Base-by-base conservation (phyloP, 2,329 filamentous ascomycete genomes). In the Scolecobasidium constrictum region DNA sequence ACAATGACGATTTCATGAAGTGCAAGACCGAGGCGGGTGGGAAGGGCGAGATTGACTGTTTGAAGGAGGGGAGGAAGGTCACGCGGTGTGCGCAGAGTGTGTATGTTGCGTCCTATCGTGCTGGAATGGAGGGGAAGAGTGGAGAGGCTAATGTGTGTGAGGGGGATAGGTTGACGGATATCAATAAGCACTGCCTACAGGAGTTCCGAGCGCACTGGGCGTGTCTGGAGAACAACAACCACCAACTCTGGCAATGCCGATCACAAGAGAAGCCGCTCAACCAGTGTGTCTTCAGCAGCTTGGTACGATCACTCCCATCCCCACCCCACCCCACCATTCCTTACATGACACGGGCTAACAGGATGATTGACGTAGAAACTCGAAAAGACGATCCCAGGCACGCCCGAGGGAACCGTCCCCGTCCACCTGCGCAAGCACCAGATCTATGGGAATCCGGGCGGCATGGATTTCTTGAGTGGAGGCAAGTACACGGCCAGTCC, bases 1-100 rank as follows among this genome's bases (percentile, higher is more conserved):
- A 88, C 75, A 96, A 96, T 67, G 92, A 98, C 72, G 92, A 98
- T 69, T 98, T 83, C 70, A 98, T 98, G 90, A 85, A 94, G 72
- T 98, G 92, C 83, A 98, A 98, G 81, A 85, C 78, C 53, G 87
- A 95, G 68, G 81, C 86, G 56, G 82, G 85, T 49, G 92, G 92
- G 56, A 79, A 77, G 65, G 92, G 87, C 63, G 92, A 98, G 72
- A 66, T 93, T 50, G 86, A 94, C 53, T 98, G 92, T 68, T 69
- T 98, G 75, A 90, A 86, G 73, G 92, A 98, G 71, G 92, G 92
- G 45, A 78, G 92, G 63, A 85, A 92, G 66, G 92, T 98, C 48
- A 98, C 92, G 54, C 78, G 92, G 68, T 98, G 92, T 72, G 92
- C 92, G 46, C 81, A 84, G 54, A 94, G 86, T 67, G 92, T 98